A percentile compares a stretch with the other conserved stretches of the same genome.
Evolutionary conservation across 176 grass and related monocot genomes (phyloP).

Genomic region (Cenchrus americanus): DNA sequence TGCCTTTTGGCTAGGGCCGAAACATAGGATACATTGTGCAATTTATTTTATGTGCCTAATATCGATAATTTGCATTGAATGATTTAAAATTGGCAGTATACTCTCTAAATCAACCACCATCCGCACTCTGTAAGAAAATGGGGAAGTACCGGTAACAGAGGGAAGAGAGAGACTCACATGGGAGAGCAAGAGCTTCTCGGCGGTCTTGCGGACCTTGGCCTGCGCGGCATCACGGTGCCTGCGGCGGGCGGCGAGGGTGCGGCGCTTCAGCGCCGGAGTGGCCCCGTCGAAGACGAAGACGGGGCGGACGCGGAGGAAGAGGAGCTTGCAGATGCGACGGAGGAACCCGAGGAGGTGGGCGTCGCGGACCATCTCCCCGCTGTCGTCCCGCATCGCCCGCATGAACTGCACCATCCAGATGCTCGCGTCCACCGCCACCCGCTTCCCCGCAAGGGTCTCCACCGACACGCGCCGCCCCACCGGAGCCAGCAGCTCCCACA

Average conservation of each 20-base stretch:
- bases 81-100: not conserved
- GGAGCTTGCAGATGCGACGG: conserved; percentile 93
- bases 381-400: conserved; percentile 96
- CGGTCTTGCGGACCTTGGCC: conserved; percentile 95
- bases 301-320: conserved; percentile 80
- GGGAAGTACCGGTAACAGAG: not conserved
- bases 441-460: conserved; percentile 91
- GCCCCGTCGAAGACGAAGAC: conserved; percentile 92
- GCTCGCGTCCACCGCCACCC: conserved; percentile 90
- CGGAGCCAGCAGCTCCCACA: conserved; percentile 91
- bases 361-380: conserved; percentile 88
- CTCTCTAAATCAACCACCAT: not conserved
- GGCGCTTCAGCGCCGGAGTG: conserved; percentile 80
- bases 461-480: conserved; percentile 92
- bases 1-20: not conserved
- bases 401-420: conserved; percentile 99
- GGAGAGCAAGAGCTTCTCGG: conserved; percentile 88
- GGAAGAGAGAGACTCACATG: conserved; percentile 53
- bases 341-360: conserved; percentile 94
- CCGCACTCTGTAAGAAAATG: not conserved
- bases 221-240: conserved; percentile 80
- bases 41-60: not conserved
- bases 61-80: not conserved
- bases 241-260: conserved; percentile 77
- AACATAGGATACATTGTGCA: not conserved